These are phyloP conservation scores for Wickerhamomyces sp. DNA, from an alignment of 1,139 yeast genomes.

Conservation along the genomic window DNA sequence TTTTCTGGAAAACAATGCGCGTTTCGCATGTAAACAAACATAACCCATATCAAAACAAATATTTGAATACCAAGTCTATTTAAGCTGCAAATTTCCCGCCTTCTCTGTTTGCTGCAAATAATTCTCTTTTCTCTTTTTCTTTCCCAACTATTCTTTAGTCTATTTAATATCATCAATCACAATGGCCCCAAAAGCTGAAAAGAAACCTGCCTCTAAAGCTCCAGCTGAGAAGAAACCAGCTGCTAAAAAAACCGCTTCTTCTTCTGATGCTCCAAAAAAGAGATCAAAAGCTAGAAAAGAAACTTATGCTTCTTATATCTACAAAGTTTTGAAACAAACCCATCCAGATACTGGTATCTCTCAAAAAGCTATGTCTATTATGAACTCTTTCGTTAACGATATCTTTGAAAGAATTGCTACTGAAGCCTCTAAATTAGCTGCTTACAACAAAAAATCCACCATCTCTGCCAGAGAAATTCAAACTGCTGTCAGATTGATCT, in stretches of 20 bases:
- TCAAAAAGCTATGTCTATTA: slow-evolving; percentile 98
- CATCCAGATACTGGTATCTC: slow-evolving; percentile 99
- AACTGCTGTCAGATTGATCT: slow-evolving; percentile 98
- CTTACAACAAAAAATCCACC: slow-evolving; percentile 99
- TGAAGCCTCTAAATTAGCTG: slow-evolving; percentile 99
- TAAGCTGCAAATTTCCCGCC: slow-evolving; percentile 7
- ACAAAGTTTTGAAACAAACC: slow-evolving; percentile 98
- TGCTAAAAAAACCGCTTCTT: slow-evolving; percentile 77
- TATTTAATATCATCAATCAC: slow-evolving; percentile 18
- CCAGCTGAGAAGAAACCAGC: slow-evolving; percentile 98
- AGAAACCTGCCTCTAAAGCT: slow-evolving; percentile 99
- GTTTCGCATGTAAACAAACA: neutral
- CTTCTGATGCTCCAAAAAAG: slow-evolving; percentile 81
- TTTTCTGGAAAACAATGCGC: neutral
- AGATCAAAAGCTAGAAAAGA: slow-evolving; percentile 98
- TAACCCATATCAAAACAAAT: neutral
- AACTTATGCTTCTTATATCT: slow-evolving; percentile 97
- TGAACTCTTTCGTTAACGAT: slow-evolving; percentile 98
- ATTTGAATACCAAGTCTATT: slow-evolving; percentile 4
- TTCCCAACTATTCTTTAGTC: neutral
- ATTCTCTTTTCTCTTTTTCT: slow-evolving; percentile 1
- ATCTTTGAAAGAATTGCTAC: slow-evolving; percentile 94
- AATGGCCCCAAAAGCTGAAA: slow-evolving; percentile 98
- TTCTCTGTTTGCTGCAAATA: neutral
- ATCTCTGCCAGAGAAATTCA: slow-evolving; percentile 99